Evolutionary conservation across 1,284 basidiomycete species (phyloP).

Genomic region (Calocybe gambosa): DNA sequence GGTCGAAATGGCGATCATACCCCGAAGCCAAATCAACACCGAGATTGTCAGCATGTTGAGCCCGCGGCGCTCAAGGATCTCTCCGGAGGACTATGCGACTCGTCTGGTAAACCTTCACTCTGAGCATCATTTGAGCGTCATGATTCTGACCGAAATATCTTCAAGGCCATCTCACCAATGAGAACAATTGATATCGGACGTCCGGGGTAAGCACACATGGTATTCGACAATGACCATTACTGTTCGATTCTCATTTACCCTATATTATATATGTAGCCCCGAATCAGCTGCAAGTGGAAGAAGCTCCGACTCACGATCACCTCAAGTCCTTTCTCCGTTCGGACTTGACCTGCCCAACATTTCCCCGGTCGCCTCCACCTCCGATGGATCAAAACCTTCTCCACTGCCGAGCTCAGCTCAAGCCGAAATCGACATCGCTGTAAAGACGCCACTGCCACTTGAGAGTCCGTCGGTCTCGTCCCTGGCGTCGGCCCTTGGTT

Average conservation of each 20-base stretch:
- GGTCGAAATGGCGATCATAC: background rate
- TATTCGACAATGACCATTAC: no score
- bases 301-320: slow-evolving; percentile 12
- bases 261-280: no score
- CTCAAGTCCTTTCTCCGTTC: slow-evolving; percentile 19
- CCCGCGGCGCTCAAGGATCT: background rate
- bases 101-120: no score
- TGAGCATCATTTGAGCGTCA: no score
- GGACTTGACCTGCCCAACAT: slow-evolving; percentile 20
- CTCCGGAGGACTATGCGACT: background rate
- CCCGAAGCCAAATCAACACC: background rate
- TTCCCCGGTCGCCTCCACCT: slow-evolving; percentile 18
- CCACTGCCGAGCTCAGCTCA: background rate
- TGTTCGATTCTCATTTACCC: background rate
- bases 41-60: background rate
- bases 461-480: slow-evolving; percentile 10
- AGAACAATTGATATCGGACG: no score
- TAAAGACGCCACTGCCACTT: slow-evolving; percentile 9
- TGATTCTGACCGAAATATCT: no score
- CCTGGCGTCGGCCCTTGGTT: slow-evolving; percentile 2
- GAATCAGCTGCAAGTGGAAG: background rate
- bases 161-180: no score
- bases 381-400: slow-evolving; percentile 9
- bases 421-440: slow-evolving; percentile 5
- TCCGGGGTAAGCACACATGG: no score